phyloP scores from a whole-genome alignment of 139 green algal species.

The Gonium pectorale region DNA sequence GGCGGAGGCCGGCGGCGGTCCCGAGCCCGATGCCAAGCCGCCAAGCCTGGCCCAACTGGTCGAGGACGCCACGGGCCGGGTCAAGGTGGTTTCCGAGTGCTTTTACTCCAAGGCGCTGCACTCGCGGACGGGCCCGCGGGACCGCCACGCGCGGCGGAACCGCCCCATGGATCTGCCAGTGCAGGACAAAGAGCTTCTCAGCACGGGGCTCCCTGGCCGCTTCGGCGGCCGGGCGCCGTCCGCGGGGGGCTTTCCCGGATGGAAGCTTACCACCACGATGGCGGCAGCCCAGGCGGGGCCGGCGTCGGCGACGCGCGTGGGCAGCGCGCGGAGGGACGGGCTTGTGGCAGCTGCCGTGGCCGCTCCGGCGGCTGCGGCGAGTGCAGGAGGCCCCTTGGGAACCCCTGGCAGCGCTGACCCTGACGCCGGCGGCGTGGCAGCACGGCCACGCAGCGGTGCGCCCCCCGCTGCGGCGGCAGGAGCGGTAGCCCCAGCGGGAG shows the following conservation, averaged over 20 bases:
- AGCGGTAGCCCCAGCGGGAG: too few species aligned
- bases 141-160: conserved; percentile 14
- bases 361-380: not conserved
- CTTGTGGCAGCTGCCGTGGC: not conserved
- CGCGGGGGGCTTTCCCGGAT: conserved; percentile 26
- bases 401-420: not conserved
- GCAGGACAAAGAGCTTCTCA: conserved; percentile 13
- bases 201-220: not conserved
- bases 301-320: too few species aligned
- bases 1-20: not conserved
- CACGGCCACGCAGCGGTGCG: too few species aligned
- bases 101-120: conserved; percentile 12
- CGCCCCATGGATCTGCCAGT: conserved; percentile 5
- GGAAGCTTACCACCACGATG: not conserved
- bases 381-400: not conserved
- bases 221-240: not conserved
- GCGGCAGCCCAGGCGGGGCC: too few species aligned
- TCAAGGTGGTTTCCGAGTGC: conserved; percentile 16
- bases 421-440: not conserved
- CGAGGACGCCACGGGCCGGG: conserved; percentile 11
- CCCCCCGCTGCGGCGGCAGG: too few species aligned
- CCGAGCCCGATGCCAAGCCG: not conserved
- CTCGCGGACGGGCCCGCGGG: not conserved
- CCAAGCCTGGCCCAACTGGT: conserved; percentile 1
- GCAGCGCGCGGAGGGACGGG: not conserved